Evolutionary conservation across 352 stramenopile genomes (phyloP), one percentile per base, ranked within the genome.

Genomic region (Sclerospora graminicola): DNA sequence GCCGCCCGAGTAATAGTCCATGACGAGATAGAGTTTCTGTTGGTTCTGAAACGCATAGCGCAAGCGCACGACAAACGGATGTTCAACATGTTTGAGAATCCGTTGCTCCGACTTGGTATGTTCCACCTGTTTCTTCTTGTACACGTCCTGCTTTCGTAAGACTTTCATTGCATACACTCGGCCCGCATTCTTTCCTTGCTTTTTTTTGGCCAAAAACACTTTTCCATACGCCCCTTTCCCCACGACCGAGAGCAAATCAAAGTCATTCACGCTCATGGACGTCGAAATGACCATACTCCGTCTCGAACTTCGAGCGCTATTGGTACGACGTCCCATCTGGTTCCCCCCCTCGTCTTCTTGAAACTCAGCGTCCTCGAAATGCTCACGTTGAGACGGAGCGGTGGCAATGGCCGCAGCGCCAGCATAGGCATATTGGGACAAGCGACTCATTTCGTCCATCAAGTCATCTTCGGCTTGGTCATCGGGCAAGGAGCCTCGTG

Each of bases 121-220:
- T 41, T 91, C 78, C 1, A 91, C 73, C 47, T 89, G 82, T 34
- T 89, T 80, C 48, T 91, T 89, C 47, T 74, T 71, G 48, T 91
- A 87, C 30, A 94, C 78, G 38, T 91, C 69, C 33, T 87, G 63
- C 53, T 94, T 94, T 8, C 72, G 66, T 38, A 92, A 51, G 24
- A 94, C 81, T 52, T 94, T 94, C 80, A 92, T 92, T n/a, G 82
- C 82, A 61, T 91, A 94, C 35, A 91, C 66, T 18, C 73, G 61
- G 0, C 79, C 80, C 1, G 69, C 40, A 52, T 88, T 85, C 32
- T 69, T 68, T 0, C 70, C 77, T 14, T 60, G 48, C 26, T 89
- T 89, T 42, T 89, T 90, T 43, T 84, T 85, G 4, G 73, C 81
- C 1, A 94, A 38, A 41, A 92, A 86, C 14, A 94, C 82, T 29